These are phyloP conservation scores for Hanseniaspora guilliermondii DNA, from an alignment of 805 yeast species.

Conservation along the genomic window DNA sequence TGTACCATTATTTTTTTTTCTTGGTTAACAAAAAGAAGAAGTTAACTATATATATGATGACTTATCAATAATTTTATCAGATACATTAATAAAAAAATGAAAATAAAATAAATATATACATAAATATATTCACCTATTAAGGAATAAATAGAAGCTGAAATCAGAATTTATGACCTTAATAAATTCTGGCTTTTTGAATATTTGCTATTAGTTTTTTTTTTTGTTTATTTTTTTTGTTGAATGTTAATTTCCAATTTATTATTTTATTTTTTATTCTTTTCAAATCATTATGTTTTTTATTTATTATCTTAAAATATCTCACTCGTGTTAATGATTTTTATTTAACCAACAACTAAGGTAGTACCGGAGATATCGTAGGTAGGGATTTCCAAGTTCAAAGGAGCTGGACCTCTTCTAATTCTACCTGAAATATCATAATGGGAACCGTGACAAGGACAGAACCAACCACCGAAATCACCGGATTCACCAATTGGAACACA, in stretches of 20 bases:
- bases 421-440: constrained; percentile 99
- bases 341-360: constrained; percentile 77
- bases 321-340: not conserved
- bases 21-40: not conserved
- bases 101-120: not conserved
- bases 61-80: not conserved
- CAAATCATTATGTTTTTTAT: not conserved
- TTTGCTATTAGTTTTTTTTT: not conserved
- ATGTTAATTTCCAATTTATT: no score
- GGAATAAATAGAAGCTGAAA: not conserved
- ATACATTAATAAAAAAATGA: not conserved
- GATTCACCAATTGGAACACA: constrained; percentile 99
- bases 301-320: not conserved
- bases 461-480: constrained; percentile 99
- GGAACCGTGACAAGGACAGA: constrained; percentile 99
- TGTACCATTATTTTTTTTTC: not conserved
- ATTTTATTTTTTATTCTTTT: not conserved
- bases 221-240: not conserved
- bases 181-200: not conserved
- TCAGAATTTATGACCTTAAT: no score
- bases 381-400: constrained; percentile 95
- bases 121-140: constrained; percentile 8
- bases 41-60: not conserved
- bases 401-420: constrained; percentile 99
- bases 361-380: constrained; percentile 76